Percentiles rank a stretch among this genome's conserved stretches.
These are phyloP conservation scores for Tricholomella constricta DNA, from an alignment of 768 basidiomycete species.

Conservation along the genomic window DNA sequence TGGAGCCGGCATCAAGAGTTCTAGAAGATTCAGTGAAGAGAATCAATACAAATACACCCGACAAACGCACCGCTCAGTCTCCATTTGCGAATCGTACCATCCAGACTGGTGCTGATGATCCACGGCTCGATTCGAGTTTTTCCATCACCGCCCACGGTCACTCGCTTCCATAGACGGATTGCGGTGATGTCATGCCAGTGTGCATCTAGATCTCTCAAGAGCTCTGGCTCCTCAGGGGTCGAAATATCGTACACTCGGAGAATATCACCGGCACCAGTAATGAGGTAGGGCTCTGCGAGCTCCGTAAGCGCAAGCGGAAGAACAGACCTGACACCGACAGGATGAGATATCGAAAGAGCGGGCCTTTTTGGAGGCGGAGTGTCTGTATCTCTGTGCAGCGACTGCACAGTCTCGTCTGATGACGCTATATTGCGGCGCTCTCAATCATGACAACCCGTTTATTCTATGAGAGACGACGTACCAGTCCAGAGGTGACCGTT, in stretches of 20 bases:
- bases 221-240: conserved; percentile 61
- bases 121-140: conserved; percentile 67
- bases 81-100: conserved; percentile 89
- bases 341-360: conserved; percentile 58
- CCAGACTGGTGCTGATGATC: conserved; percentile 83
- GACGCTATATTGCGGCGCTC: conserved; percentile 60
- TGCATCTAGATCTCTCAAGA: conserved; percentile 75
- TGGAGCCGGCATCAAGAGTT: conserved; percentile 40
- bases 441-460: background rate
- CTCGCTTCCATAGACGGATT: conserved; percentile 71
- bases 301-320: conserved; percentile 67
- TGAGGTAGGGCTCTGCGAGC: conserved; percentile 68
- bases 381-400: conserved; percentile 47
- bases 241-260: conserved; percentile 83
- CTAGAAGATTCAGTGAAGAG: conserved; percentile 24
- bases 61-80: conserved; percentile 56
- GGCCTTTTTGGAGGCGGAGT: conserved; percentile 31
- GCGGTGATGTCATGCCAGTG: conserved; percentile 90
- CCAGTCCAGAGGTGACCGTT: conserved; percentile 90
- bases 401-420: conserved; percentile 80
- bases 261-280: conserved; percentile 84
- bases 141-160: conserved; percentile 43
- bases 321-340: conserved; percentile 68
- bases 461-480: conserved; percentile 29
- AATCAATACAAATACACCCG: background rate